Evolutionary conservation across 495 filamentous ascomycete genomes (phyloP).

Genomic region (Cairneyella variabilis): DNA sequence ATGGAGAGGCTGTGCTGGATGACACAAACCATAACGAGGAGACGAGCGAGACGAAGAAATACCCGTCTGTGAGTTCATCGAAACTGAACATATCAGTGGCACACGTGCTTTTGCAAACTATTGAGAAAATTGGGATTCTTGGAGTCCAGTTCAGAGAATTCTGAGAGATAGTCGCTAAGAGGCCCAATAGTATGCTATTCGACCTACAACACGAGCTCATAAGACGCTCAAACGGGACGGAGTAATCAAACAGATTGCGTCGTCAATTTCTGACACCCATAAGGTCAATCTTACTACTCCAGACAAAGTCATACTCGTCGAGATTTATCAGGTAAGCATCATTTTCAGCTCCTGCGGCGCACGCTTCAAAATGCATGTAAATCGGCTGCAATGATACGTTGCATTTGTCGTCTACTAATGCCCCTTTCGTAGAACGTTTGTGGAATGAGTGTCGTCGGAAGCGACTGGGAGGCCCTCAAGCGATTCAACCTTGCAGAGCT

Average conservation of each 20-base stretch:
- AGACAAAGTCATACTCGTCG: slow-evolving; percentile 82
- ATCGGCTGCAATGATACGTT: slow-evolving; percentile 10
- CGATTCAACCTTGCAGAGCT: slow-evolving; percentile 70
- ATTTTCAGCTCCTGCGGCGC: slow-evolving; percentile 6
- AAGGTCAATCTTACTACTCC: slow-evolving; percentile 79
- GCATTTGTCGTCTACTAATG: slow-evolving; percentile 12
- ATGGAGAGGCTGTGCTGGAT: slow-evolving; percentile 21
- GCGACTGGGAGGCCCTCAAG: slow-evolving; percentile 67
- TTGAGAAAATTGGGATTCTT: no score
- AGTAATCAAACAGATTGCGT: slow-evolving; percentile 77
- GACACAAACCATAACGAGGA: slow-evolving; percentile 17
- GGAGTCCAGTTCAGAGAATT: no score
- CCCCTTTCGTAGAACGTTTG: slow-evolving; percentile 56
- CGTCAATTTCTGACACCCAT: slow-evolving; percentile 53
- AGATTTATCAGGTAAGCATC: slow-evolving; percentile 74
- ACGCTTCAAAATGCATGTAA: not conserved
- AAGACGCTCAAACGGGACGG: slow-evolving; percentile 65
- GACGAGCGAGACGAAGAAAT: not conserved
- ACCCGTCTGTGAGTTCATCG: not conserved
- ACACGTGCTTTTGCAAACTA: no score
- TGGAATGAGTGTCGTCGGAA: slow-evolving; percentile 72
- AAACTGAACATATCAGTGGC: no score
- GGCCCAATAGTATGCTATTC: slow-evolving; percentile 85
- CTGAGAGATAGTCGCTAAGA: no score
- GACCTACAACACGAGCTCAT: slow-evolving; percentile 77